phyloP scores from a whole-genome alignment of 345 rosid genomes.

The Brassica carinata region DNA sequence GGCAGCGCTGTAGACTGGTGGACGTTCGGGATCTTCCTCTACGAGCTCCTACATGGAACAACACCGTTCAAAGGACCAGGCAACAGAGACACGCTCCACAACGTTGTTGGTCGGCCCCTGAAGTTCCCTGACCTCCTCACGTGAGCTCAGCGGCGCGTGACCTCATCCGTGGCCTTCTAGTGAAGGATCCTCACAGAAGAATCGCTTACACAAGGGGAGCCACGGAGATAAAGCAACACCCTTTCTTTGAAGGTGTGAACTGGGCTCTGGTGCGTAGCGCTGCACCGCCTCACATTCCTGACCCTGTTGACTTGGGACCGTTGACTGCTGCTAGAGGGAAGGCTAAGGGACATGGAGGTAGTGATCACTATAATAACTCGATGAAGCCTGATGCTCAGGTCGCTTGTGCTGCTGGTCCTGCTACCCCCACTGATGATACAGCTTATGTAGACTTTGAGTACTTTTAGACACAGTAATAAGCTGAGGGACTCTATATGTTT shows the following conservation, averaged over 20 bases:
- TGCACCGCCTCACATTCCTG: constrained; percentile 81
- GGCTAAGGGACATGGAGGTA: constrained; percentile 32
- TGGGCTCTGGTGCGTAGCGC: constrained; percentile 96
- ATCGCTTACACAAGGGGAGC: constrained; percentile 89
- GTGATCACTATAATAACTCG: constrained; percentile 32
- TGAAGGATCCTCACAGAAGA: constrained; percentile 83
- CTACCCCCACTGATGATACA: constrained; percentile 43
- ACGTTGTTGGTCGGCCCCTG: constrained; percentile 88
- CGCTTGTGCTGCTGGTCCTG: constrained; percentile 38
- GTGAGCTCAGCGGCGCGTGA: constrained; percentile 75
- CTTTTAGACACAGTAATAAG: constrained; percentile 44
- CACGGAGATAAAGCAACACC: constrained; percentile 89
- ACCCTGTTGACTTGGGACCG: constrained; percentile 68
- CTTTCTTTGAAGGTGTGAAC: constrained; percentile 85
- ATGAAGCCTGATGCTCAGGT: constrained; percentile 27
- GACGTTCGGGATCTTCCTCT: constrained; percentile 94
- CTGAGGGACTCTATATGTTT: neutral
- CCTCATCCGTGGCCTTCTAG: constrained; percentile 74
- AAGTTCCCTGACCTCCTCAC: constrained; percentile 72
- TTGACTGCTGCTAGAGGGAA: constrained; percentile 49
- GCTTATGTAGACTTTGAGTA: constrained; percentile 69
- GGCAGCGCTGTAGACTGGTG: constrained; percentile 99
- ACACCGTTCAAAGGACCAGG: constrained; percentile 94
- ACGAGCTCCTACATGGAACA: constrained; percentile 80
- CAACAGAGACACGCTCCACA: constrained; percentile 79